Percentiles rank a stretch among this genome's conserved stretches.
phyloP scores from a whole-genome alignment of 108 stramenopile genomes.

The Cyclotella choctawhatcheeana region DNA sequence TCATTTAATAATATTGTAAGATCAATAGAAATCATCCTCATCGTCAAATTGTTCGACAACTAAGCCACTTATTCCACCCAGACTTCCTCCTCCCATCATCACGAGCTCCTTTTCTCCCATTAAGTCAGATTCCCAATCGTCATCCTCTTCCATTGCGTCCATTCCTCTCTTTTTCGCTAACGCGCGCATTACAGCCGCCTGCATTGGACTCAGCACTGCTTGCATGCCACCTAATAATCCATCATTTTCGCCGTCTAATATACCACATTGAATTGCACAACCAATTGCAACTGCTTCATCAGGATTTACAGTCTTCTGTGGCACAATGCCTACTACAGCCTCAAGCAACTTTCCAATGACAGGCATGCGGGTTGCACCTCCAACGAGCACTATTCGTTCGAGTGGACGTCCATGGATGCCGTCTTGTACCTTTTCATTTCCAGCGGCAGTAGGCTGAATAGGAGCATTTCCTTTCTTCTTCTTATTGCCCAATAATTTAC shows the following conservation, averaged over 20 bases:
- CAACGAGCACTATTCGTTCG: slow-evolving; percentile 83
- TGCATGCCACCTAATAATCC: slow-evolving; percentile 58
- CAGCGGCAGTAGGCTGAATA: slow-evolving; percentile 3
- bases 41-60: slow-evolving; percentile 32
- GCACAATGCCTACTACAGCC: slow-evolving; percentile 73
- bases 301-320: slow-evolving; percentile 82
- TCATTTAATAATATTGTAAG: too few relatives aligned
- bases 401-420: slow-evolving; percentile 87
- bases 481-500: slow-evolving; percentile 40
- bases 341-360: slow-evolving; percentile 75
- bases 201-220: slow-evolving; percentile 85
- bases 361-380: slow-evolving; percentile 92
- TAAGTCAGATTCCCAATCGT: neutral
- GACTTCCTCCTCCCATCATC: slow-evolving; percentile 10
- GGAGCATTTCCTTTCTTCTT: neutral
- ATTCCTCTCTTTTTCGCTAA: slow-evolving; percentile 65
- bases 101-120: neutral
- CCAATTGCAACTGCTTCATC: slow-evolving; percentile 91
- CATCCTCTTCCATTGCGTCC: slow-evolving; percentile 6
- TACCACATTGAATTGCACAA: slow-evolving; percentile 89
- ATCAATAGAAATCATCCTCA: slow-evolving; percentile 32
- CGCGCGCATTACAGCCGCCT: slow-evolving; percentile 83
- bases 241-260: slow-evolving; percentile 84
- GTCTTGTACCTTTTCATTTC: slow-evolving; percentile 61
- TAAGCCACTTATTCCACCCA: slow-evolving; percentile 13